Conservation (phyloP, 306 rosid species). For the Gastrolobium bilobum region DNA sequence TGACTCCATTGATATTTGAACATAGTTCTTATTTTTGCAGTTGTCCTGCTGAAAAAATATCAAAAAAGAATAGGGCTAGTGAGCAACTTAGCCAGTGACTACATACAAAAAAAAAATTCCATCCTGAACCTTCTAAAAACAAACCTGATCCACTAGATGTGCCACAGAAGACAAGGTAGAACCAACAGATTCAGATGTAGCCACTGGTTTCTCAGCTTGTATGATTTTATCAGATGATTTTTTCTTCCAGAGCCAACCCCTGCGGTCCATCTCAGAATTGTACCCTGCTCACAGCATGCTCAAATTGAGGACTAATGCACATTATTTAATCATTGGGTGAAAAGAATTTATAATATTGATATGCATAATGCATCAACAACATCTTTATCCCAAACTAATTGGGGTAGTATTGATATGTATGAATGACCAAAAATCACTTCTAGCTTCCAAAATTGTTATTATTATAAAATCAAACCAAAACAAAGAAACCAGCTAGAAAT, state of each 20-base stretch:
- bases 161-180: slow-evolving; percentile 53
- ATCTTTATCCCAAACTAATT: too few species aligned
- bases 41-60: slow-evolving; percentile 58
- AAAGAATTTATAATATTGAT: background rate
- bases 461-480: slow-evolving; percentile 24
- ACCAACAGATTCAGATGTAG: slow-evolving; percentile 57
- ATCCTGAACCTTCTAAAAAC: background rate
- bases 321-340: background rate
- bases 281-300: slow-evolving; percentile 41
- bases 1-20: slow-evolving; percentile 90
- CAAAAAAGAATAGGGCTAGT: slow-evolving; percentile 36
- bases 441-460: slow-evolving; percentile 1
- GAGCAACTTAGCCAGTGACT: slow-evolving; percentile 21
- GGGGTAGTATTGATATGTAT: background rate
- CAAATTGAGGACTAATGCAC: slow-evolving; percentile 36
- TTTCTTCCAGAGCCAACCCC: slow-evolving; percentile 97
- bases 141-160: slow-evolving; percentile 69
- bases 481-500: slow-evolving; percentile 16
- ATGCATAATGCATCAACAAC: background rate
- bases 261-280: slow-evolving; percentile 76
- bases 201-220: slow-evolving; percentile 59
- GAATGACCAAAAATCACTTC: slow-evolving; percentile 10
- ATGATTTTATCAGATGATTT: slow-evolving; percentile 75
- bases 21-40: slow-evolving; percentile 71
- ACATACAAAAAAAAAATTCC: background rate